phyloP scores from a whole-genome alignment of 331 rosid genomes.

The Saraca asoca region DNA sequence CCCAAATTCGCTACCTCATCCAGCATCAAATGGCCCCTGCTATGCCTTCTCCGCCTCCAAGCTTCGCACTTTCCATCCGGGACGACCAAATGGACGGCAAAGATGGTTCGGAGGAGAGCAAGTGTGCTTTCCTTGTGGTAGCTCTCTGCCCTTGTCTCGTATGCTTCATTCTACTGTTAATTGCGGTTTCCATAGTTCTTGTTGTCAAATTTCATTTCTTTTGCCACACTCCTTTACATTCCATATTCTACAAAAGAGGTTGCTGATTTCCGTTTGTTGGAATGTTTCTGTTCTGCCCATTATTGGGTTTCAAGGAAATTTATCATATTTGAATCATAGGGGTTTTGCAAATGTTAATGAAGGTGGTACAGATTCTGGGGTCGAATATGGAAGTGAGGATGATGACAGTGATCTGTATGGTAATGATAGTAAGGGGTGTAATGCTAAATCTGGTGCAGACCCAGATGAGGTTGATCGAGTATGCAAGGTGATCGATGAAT shows the following conservation, averaged over 20 bases:
- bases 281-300: constrained; percentile 5
- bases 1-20: constrained; percentile 16
- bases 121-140: constrained; percentile 60
- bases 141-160: constrained; percentile 85
- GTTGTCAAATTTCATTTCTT: constrained; percentile 71
- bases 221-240: constrained; percentile 80
- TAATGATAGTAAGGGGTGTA: constrained; percentile 24
- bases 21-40: constrained; percentile 48
- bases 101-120: constrained; percentile 42
- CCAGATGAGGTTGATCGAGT: constrained; percentile 63
- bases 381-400: constrained; percentile 40
- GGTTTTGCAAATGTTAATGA: constrained; percentile 37
- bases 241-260: constrained; percentile 56
- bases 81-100: constrained; percentile 49
- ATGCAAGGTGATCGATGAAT: constrained; percentile 84
- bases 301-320: constrained; percentile 25
- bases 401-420: constrained; percentile 21
- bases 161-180: constrained; percentile 63
- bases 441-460: constrained; percentile 45
- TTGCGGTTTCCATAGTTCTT: constrained; percentile 57
- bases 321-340: constrained; percentile 14
- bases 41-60: constrained; percentile 49
- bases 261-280: constrained; percentile 42
- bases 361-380: constrained; percentile 39
- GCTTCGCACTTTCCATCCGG: constrained; percentile 47